Evolutionary conservation across 192 early-diverging fungal genomes (phyloP).

Genomic region (Coemansia sp.): DNA sequence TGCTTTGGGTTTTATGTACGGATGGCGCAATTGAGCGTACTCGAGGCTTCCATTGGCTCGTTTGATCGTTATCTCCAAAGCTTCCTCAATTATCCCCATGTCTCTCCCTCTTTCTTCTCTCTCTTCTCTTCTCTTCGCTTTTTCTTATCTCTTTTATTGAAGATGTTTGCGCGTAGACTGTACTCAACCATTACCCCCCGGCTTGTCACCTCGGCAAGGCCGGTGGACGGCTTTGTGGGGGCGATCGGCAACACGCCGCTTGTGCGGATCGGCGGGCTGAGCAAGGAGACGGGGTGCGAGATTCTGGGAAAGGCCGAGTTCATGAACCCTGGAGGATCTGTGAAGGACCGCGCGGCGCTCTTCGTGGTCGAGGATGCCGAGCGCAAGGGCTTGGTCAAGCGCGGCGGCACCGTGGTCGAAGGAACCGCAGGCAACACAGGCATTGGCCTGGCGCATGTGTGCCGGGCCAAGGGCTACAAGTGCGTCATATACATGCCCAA

Average conservation of each 20-base stretch:
- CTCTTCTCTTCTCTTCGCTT: not conserved
- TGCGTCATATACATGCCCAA: conserved; percentile 98
- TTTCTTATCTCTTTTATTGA: conserved; percentile 2
- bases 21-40: not conserved
- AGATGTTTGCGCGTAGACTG: conserved; percentile 47
- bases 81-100: not conserved
- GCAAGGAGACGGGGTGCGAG: conserved; percentile 77
- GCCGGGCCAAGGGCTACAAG: conserved; percentile 89
- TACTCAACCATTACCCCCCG: conserved; percentile 34
- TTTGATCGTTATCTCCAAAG: conserved; percentile 1
- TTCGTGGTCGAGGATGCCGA: conserved; percentile 95
- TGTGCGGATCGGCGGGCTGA: conserved; percentile 67
- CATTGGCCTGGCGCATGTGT: conserved; percentile 93
- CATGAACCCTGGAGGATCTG: conserved; percentile 95
- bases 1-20: not conserved
- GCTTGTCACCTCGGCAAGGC: conserved; percentile 48
- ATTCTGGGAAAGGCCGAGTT: conserved; percentile 95
- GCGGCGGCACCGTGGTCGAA: conserved; percentile 88
- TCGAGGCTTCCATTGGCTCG: not conserved
- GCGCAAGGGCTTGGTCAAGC: conserved; percentile 74
- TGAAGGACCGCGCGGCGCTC: conserved; percentile 95
- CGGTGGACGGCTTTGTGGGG: conserved; percentile 71
- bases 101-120: not conserved
- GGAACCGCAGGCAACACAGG: conserved; percentile 93
- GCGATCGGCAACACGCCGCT: conserved; percentile 92